Base-by-base conservation (phyloP, 345 rosid species). In the Populus alba region DNA sequence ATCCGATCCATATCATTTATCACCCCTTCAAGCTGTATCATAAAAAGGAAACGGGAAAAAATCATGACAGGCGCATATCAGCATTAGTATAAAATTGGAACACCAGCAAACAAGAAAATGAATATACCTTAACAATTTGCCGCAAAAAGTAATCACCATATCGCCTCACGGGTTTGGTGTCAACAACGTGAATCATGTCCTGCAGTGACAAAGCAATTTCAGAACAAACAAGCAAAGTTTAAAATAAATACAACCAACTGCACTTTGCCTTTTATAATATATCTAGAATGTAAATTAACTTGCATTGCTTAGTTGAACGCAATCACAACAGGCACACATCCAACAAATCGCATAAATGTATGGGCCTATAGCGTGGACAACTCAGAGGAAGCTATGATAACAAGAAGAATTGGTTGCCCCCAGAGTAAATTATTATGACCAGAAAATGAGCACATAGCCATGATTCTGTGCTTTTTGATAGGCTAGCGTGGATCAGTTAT, bases 71-170 rank as follows among this genome's bases (percentile, higher is more conserved):
- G 10, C 10, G 17, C 45, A 17, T 15, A 20, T 25, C 4, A 62
- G 2, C 41, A 41, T 15, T 3, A 10, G 7, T 6, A 62, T n/a
- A 8, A 45, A 25, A 41, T 5, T 5, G 25, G 53, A 17, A 41
- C 29, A 15, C 2, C 22, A 11, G 31, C 22, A 2, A 5, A 37
- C 9, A 8, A 45, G 22, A 57, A 53, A 7, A 71, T 1, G 31
- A 39, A 10, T 70, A 70, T 84, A 94, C 99, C 95, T 96, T 94
- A 62, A 90, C 95, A 89, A 94, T 89, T 83, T 94, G 98, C 83
- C 99, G 86, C 89, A 96, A 83, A 86, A 91, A 94, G 93, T 87
- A 91, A 84, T 96, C 99, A 2, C 98, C 95, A 71, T 90, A 90
- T 38, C 72, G 88, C 85, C 94, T 96, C 75, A 83, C 86, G 0